These are phyloP conservation scores for Calonectria hawksworthii DNA, from an alignment of 2,329 filamentous ascomycete species.

Conservation along the genomic window DNA sequence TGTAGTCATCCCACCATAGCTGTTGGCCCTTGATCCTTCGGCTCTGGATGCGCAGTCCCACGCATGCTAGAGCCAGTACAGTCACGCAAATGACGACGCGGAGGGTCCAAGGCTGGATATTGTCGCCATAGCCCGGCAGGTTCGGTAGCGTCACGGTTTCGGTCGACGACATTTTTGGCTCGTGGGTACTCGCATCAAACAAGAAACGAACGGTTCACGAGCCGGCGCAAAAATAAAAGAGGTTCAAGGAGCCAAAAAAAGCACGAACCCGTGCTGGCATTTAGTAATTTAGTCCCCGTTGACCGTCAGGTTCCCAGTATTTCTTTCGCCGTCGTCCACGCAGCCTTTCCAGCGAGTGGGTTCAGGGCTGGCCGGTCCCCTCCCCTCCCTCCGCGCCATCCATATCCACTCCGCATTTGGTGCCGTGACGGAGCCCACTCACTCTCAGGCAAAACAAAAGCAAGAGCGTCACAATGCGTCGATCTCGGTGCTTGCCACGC, in stretches of 20 bases:
- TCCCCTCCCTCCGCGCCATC: too few species aligned
- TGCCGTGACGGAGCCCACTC: not conserved
- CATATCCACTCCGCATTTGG: not conserved
- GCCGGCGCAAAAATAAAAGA: not conserved
- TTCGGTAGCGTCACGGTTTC: slow-evolving; percentile 38
- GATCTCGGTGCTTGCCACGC: not conserved
- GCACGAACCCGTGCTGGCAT: not conserved
- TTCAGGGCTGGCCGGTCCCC: not conserved
- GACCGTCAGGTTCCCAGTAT: not conserved
- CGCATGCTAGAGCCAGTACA: slow-evolving; percentile 53
- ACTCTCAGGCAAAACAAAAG: not conserved
- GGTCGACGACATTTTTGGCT: not conserved
- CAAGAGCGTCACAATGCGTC: not conserved
- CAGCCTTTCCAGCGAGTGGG: not conserved
- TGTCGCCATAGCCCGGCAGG: slow-evolving; percentile 43
- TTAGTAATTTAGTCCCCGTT: not conserved
- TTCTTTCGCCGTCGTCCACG: not conserved
- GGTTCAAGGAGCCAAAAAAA: not conserved
- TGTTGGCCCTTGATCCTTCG: slow-evolving; percentile 58
- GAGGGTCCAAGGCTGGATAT: slow-evolving; percentile 59
- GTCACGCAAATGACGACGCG: slow-evolving; percentile 58
- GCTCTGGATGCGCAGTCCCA: slow-evolving; percentile 57
- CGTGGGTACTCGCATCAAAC: not conserved
- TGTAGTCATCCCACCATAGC: slow-evolving; percentile 66
- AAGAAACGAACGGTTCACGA: not conserved